Base-by-base conservation (phyloP, 176 grass and related monocot species). In the Zoysia japonica region DNA sequence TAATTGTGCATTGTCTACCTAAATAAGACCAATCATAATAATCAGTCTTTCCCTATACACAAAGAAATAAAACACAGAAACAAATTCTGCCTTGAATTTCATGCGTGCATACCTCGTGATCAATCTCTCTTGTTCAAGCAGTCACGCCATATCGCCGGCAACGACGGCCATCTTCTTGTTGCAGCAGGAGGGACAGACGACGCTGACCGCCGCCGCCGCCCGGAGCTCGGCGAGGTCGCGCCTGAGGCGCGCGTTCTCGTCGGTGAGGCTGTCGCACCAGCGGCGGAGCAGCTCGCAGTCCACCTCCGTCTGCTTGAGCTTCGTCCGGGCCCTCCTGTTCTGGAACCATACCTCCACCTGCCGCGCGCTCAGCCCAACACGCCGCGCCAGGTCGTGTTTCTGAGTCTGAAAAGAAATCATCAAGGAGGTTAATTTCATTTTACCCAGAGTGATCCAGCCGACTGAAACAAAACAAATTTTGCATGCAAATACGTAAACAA, bases 311-410 rank as follows among this genome's bases (percentile, higher is more conserved):
- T 92, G 86, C 86, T 88, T 92, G 12, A 88, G 79, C 86, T 92
- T 92, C 17, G 90, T 88, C 45, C 90, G 9, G 3, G 78, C 89
- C 16, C 82, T 47, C 49, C 87, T 35, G 82, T 89, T 89, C 82
- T 89, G 87, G 60, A 89, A 89, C 87, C 87, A 89, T 43, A 89
- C 87, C 78, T 89, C 87, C 66, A 89, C 87, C 82, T 89, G 87
- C 49, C 87, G 61, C 49, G 87, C 52, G 38, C 72, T 80, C 48
- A 89, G 74, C 37, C 42, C 81, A 50, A 82, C 7, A 1, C 65
- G 43, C 68, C 79, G 36, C 4, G 89, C 78, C 50, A 91, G 47
- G 12, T 79, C 82, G 0, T 80, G 78, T 67, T 91, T 91, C 74
- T 88, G 74, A 2, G 4, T 82, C 89, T 91, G 82, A 13, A 17